Evolutionary conservation across 139 green algal genomes (phyloP), one percentile per base, ranked within the genome.

Genomic region (Volvox africanus): DNA sequence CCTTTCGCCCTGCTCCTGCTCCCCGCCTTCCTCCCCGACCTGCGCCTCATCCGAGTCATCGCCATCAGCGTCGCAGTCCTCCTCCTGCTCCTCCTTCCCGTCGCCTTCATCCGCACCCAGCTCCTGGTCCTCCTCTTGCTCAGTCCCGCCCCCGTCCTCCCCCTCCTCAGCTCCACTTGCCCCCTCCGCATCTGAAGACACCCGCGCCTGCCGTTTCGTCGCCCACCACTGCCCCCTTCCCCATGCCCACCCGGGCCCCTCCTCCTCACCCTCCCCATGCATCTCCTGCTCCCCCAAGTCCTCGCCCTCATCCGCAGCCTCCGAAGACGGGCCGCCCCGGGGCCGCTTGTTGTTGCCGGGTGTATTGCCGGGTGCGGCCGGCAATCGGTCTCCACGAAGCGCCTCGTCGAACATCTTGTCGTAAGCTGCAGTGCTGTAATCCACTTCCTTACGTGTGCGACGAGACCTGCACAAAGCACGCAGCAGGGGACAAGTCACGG

Each of bases 401-500:
- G 86, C 86, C 18, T 90, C 73, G 17, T 50, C 20, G 14, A 90
- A 33, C 50, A 90, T 90, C 65, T 91, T 91, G 78, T 91, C 88
- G 68, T 82, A 91, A 18, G 78, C 78, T 1, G 65, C n/a, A 20
- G 62, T 80, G 16, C 62, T 88, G 88, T 91, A 91, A 28, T 91
- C 77, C 36, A 91, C 88, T 33, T 91, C 88, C 88, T 91, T 91
- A 62, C 88, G 88, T 12, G 79, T 69, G 35, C 88, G 88, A 5
- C 88, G 88, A 0, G 86, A 67, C 86, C 86, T 83, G 86, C 44
- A 55, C 44, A 55, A 5, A 55, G 44, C 44, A 55, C 5, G 9
- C 44, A 55, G 44, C 44, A 55, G 44, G 9, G 44, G 44, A 55
- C 44, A 55, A 5, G 44, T 55, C 44, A 55, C 44, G 9, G n/a